Evolutionary conservation across 129 eudicot genomes (phyloP).

Genomic region (Arctium lappa): DNA sequence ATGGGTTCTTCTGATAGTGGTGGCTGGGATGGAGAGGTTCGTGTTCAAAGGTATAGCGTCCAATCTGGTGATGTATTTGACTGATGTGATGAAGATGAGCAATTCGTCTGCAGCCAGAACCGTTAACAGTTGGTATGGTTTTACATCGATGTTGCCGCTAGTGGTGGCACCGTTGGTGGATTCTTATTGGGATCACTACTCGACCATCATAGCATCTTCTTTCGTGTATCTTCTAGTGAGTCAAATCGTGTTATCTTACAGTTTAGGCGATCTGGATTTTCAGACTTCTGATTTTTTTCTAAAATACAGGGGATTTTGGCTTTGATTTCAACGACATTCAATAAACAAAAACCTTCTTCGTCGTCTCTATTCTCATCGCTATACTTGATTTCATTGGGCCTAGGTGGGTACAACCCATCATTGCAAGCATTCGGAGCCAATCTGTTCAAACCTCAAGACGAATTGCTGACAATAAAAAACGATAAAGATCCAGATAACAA

Average conservation of each 20-base stretch:
- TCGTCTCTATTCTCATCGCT: conserved; percentile 69
- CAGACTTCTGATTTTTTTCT: neutral
- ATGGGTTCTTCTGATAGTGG: conserved; percentile 78
- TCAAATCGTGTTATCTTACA: neutral
- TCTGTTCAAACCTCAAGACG: conserved; percentile 55
- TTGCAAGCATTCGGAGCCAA: conserved; percentile 92
- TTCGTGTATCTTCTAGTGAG: conserved; percentile 58
- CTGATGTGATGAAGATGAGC: conserved; percentile 71
- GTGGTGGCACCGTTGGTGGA: conserved; percentile 80
- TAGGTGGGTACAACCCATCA: conserved; percentile 87
- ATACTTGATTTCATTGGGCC: conserved; percentile 75
- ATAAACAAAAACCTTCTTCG: conserved; percentile 37
- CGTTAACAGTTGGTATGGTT: conserved; percentile 84
- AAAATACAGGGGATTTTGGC: conserved; percentile 66
- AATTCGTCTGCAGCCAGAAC: conserved; percentile 79
- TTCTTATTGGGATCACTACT: conserved; percentile 69
- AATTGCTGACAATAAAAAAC: conserved; percentile 43
- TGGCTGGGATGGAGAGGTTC: conserved; percentile 90
- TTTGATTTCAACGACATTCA: conserved; percentile 65
- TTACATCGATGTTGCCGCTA: conserved; percentile 82
- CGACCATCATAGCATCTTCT: conserved; percentile 65
- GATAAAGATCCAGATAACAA: conserved; percentile 38
- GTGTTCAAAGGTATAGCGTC: conserved; percentile 98
- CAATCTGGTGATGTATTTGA: conserved; percentile 81
- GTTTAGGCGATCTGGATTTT: neutral